A percentile compares a stretch with the other conserved stretches of the same genome.
These are phyloP conservation scores for Erodium chrysanthum DNA, from an alignment of 441 rosid genomes.

Conservation along the genomic window DNA sequence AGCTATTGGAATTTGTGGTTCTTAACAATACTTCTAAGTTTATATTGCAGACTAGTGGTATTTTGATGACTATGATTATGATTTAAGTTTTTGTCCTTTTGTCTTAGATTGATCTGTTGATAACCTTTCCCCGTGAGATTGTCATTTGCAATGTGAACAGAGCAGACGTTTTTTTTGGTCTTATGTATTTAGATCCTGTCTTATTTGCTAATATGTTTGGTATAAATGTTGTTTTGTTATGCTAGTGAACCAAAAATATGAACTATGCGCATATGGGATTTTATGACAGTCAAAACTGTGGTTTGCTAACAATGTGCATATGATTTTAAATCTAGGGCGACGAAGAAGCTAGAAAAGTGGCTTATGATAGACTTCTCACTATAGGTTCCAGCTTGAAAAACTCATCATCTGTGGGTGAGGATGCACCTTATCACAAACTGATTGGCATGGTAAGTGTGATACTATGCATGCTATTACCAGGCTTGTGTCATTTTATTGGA, in stretches of 20 bases:
- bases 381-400: constrained; percentile 43
- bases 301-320: constrained; percentile 11
- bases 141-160: neutral
- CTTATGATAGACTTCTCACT: constrained; percentile 56
- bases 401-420: constrained; percentile 28
- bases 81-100: neutral
- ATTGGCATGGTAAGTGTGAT: constrained; percentile 55
- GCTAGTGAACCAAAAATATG: neutral
- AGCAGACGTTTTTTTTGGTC: neutral
- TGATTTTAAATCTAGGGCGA: constrained; percentile 38
- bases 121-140: neutral
- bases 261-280: neutral
- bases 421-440: constrained; percentile 45
- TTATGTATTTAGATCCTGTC: constrained; percentile 1
- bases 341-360: constrained; percentile 69
- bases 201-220: neutral
- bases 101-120: neutral
- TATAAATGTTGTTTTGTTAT: neutral
- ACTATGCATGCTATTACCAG: neutral
- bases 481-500: neutral
- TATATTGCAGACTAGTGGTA: neutral
- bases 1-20: neutral
- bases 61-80: too few species aligned
- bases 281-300: constrained; percentile 6
- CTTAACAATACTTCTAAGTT: neutral